These are phyloP conservation scores for Mastigamoeba balamuthi DNA, from an alignment of 78 protist genomes.

Conservation along the genomic window DNA sequence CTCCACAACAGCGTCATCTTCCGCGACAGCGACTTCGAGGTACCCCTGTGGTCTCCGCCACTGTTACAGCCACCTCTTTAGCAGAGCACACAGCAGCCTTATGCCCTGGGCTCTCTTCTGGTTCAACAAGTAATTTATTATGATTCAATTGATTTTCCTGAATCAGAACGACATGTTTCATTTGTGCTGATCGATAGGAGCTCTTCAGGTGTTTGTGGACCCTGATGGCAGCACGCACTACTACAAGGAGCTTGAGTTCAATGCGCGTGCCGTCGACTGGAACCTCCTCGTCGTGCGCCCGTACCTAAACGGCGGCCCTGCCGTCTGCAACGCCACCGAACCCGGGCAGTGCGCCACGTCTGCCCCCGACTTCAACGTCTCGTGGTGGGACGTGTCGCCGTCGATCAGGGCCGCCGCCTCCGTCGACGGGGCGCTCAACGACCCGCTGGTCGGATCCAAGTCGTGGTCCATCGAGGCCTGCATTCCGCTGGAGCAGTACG, in stretches of 20 bases:
- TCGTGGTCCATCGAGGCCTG: conserved; percentile 6
- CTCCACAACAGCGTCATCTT: conserved; percentile 3
- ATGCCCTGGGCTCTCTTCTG: too few relatives aligned
- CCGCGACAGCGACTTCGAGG: conserved; percentile 31
- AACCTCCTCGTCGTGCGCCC: conserved; percentile 9
- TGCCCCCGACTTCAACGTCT: not conserved
- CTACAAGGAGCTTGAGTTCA: conserved; percentile 42
- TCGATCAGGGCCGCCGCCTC: not conserved
- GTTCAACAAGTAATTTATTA: too few relatives aligned
- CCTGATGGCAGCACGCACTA: conserved; percentile 14
- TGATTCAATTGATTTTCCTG: too few relatives aligned
- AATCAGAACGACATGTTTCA: too few relatives aligned
- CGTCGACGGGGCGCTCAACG: conserved; percentile 11
- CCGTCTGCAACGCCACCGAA: not conserved
- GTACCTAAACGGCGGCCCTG: conserved; percentile 7
- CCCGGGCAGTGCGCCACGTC: not conserved
- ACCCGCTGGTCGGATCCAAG: not conserved
- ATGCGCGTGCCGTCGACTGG: conserved; percentile 11
- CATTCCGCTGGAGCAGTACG: not conserved
- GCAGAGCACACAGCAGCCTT: too few relatives aligned
- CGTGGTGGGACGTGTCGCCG: not conserved
- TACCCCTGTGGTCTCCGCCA: not conserved
- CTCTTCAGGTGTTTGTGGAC: conserved; percentile 20
- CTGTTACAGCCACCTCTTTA: too few relatives aligned
- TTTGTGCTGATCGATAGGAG: too few relatives aligned